phyloP scores from a whole-genome alignment of 306 rosid species.

The Mimosa bimucronata region DNA sequence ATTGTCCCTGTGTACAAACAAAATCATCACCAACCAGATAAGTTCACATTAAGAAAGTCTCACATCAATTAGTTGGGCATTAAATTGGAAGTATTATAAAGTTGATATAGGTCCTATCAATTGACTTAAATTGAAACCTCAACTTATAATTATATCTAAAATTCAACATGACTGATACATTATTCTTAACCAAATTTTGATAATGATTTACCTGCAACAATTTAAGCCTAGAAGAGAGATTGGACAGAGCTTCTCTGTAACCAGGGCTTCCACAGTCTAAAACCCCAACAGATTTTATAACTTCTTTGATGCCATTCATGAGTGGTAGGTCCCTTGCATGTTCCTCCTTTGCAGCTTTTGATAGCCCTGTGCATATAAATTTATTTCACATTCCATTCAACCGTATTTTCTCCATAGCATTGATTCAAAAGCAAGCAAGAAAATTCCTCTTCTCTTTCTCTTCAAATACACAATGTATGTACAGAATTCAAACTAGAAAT shows the following conservation, averaged over 20 bases:
- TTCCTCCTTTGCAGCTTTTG: conserved; percentile 81
- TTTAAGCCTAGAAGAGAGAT: conserved; percentile 64
- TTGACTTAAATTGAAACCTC: no score
- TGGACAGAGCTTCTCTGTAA: conserved; percentile 61
- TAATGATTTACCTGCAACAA: conserved; percentile 55
- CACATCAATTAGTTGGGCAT: no score
- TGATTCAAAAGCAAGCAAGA: conserved; percentile 42
- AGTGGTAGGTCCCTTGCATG: conserved; percentile 93
- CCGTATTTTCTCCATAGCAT: conserved; percentile 10
- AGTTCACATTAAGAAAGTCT: no score
- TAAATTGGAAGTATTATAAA: no score
- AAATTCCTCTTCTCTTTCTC: background rate
- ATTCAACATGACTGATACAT: background rate
- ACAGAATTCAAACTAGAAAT: background rate
- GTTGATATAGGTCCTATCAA: no score
- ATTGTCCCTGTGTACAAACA: conserved; percentile 50
- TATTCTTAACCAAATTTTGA: background rate
- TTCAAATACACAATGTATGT: background rate
- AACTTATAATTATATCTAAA: background rate
- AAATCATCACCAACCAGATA: background rate
- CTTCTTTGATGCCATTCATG: conserved; percentile 96
- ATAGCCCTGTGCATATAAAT: conserved; percentile 51
- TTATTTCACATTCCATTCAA: background rate
- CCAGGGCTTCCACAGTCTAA: conserved; percentile 61
- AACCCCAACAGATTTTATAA: conserved; percentile 79